These are phyloP conservation scores for Lumnitzera racemosa DNA, from an alignment of 345 rosid genomes.

Conservation along the genomic window DNA sequence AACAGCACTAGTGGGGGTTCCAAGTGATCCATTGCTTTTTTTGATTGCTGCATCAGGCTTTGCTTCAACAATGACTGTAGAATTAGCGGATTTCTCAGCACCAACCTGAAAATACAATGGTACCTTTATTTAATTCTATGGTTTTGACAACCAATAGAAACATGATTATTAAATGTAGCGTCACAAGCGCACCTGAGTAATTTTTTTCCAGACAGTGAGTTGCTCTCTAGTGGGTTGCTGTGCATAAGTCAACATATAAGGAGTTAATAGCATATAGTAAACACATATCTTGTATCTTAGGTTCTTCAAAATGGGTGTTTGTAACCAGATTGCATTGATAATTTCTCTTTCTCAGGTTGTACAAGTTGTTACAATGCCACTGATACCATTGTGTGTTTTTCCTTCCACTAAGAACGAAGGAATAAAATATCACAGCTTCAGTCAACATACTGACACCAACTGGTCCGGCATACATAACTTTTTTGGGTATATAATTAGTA, in stretches of 20 bases:
- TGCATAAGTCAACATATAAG: slow-evolving; percentile 3
- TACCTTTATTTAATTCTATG: background rate
- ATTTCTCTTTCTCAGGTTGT: too few relatives aligned
- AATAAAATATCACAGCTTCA: too few relatives aligned
- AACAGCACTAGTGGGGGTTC: slow-evolving; percentile 16
- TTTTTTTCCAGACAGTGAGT: slow-evolving; percentile 26
- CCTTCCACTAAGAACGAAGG: too few relatives aligned
- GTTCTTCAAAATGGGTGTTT: too few relatives aligned
- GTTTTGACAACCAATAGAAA: background rate
- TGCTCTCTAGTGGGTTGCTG: slow-evolving; percentile 41
- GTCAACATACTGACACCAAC: too few relatives aligned
- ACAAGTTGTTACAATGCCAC: too few relatives aligned
- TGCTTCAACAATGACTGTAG: slow-evolving; percentile 22
- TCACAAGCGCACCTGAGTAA: slow-evolving; percentile 47
- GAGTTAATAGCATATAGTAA: background rate
- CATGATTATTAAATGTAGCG: background rate
- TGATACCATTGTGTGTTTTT: too few relatives aligned
- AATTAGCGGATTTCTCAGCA: slow-evolving; percentile 42
- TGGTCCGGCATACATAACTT: too few relatives aligned
- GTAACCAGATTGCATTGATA: too few relatives aligned
- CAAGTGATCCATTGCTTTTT: slow-evolving; percentile 29
- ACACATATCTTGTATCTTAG: background rate
- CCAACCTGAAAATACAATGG: slow-evolving; percentile 29
- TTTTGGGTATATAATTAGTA: too few relatives aligned
- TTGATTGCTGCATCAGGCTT: slow-evolving; percentile 19